These are phyloP conservation scores for Microascus cirrosus DNA, from an alignment of 2,329 filamentous ascomycete species.

Conservation along the genomic window DNA sequence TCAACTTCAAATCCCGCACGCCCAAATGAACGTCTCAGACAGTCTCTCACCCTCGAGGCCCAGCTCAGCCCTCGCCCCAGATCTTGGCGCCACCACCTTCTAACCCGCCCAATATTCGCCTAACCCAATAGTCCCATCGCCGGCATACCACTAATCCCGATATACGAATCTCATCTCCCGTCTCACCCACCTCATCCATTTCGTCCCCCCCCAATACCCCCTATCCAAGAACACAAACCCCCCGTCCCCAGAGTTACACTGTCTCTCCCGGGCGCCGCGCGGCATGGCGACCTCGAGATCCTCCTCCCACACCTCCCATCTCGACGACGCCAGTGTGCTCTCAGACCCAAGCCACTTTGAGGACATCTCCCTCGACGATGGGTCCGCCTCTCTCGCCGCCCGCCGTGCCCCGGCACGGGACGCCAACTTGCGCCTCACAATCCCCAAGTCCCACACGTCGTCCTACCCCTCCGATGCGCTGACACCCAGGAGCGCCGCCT, in stretches of 20 bases:
- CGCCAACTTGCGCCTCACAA: slow-evolving; percentile 13
- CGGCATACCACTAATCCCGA: too few relatives aligned
- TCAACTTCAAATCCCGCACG: too few relatives aligned
- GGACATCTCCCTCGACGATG: slow-evolving; percentile 77
- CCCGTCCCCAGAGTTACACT: background rate
- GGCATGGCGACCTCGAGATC: slow-evolving; percentile 73
- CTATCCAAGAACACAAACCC: background rate
- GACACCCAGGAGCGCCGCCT: slow-evolving; percentile 15
- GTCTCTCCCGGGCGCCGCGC: slow-evolving; percentile 1
- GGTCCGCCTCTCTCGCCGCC: slow-evolving; percentile 30
- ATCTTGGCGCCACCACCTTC: too few relatives aligned
- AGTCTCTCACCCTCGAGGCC: too few relatives aligned
- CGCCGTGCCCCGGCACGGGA: slow-evolving; percentile 24
- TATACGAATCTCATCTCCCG: background rate
- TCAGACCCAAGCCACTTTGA: slow-evolving; percentile 79
- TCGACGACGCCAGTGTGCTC: slow-evolving; percentile 57
- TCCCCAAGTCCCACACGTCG: slow-evolving; percentile 6
- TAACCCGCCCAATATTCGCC: too few relatives aligned
- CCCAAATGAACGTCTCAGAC: too few relatives aligned
- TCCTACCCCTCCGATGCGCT: slow-evolving; percentile 15
- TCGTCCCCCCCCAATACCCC: background rate
- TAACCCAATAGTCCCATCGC: too few relatives aligned
- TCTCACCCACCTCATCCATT: background rate
- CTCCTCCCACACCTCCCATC: slow-evolving; percentile 74
- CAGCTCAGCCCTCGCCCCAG: too few relatives aligned